Evolutionary conservation across 805 yeast species (phyloP).

Genomic region (Kockiozyma suomiensis): DNA sequence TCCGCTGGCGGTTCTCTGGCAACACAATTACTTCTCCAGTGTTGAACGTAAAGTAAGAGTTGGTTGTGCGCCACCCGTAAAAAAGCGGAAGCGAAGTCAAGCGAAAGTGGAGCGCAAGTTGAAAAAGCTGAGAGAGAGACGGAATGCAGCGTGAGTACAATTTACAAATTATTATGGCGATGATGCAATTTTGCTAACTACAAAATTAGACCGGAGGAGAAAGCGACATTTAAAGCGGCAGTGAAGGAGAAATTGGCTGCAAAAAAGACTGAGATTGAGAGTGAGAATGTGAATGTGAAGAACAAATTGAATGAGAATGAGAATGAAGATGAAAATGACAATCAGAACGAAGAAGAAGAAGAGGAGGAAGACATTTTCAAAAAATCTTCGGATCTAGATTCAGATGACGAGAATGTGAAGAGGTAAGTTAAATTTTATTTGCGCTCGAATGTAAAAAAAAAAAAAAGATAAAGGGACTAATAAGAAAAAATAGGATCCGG

Average conservation of each 20-base stretch:
- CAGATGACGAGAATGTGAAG: constrained; percentile 6
- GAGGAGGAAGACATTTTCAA: background rate
- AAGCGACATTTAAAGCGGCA: background rate
- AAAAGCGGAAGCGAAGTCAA: background rate
- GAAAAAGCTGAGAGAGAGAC: background rate
- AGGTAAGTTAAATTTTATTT: constrained; percentile 3
- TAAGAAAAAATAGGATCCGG: background rate
- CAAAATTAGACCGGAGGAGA: too few species aligned
- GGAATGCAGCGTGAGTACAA: background rate
- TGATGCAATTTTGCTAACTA: too few species aligned
- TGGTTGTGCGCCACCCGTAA: too few species aligned
- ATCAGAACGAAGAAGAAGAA: background rate
- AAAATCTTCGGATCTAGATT: too few species aligned
- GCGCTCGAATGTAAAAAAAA: too few species aligned
- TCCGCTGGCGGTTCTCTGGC: constrained; percentile 1
- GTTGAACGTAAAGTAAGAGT: constrained; percentile 2
- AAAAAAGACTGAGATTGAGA: background rate
- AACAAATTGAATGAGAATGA: background rate
- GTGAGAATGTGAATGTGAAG: background rate
- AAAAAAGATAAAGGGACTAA: background rate
- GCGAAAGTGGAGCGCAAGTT: constrained; percentile 3
- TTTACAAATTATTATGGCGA: too few species aligned
- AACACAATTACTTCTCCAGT: constrained; percentile 10
- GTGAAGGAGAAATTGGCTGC: background rate
- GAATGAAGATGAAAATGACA: too few species aligned